These are phyloP conservation scores for Lentinus tigrinus DNA, from an alignment of 768 basidiomycete species.

Conservation along the genomic window DNA sequence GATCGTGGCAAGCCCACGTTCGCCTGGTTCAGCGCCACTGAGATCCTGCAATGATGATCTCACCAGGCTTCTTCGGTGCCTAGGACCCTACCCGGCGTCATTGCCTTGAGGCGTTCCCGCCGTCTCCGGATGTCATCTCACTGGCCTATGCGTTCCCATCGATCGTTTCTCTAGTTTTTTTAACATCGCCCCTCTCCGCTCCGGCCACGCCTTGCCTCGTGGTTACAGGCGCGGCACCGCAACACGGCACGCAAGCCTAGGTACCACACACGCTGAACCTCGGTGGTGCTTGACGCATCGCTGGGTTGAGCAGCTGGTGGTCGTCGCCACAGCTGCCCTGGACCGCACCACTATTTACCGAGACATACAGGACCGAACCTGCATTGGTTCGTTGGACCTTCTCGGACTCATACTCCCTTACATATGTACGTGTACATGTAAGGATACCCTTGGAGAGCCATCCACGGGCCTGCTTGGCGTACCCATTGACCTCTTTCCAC, in stretches of 20 bases:
- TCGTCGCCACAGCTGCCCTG: no score
- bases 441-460: slow-evolving; percentile 3
- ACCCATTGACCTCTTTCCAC: not conserved
- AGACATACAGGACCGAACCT: not conserved
- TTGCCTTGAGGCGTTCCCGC: not conserved
- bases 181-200: not conserved
- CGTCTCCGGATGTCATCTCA: not conserved
- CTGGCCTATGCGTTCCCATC: no score
- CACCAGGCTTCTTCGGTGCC: not conserved
- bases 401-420: not conserved
- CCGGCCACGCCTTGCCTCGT: no score
- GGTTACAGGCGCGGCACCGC: no score
- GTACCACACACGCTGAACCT: no score
- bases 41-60: not conserved
- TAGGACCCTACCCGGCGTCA: not conserved
- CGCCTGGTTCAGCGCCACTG: slow-evolving; percentile 39
- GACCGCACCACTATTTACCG: not conserved
- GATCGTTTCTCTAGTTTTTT: no score
- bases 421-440: not conserved
- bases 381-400: not conserved
- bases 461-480: not conserved
- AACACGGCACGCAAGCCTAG: no score
- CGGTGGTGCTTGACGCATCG: no score
- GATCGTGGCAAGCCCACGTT: slow-evolving; percentile 80
- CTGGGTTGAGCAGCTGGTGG: no score